Evolutionary conservation across 2,329 filamentous ascomycete species (phyloP), one percentile per base, ranked within the genome.

Genomic region (Fusarium irregulare): DNA sequence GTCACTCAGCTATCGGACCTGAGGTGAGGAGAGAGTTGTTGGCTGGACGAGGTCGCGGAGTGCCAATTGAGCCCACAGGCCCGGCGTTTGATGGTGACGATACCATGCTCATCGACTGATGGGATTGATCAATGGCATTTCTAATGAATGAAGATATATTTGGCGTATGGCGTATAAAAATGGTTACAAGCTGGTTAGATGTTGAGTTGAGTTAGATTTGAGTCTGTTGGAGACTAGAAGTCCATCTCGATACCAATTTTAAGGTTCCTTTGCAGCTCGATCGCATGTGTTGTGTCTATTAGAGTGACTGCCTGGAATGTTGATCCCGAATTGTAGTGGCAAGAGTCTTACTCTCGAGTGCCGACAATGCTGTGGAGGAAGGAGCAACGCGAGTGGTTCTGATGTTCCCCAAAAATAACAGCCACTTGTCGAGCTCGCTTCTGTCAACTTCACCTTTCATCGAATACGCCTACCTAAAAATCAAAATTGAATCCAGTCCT

Each of bases 1-100:
- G 94, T 0, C 96, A 99, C 81, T 89, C 90, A 66, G 88, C 91
- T 64, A 98, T 99, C 70, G 94, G 93, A 0, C 94, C 96, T 0
- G 96, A 98, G 78, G 93, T 98, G 27, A 86, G 96, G 73, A 89
- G 94, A 75, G 95, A 99, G 79, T 78, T 99, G 76, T 81, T 98
- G 49, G 94, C 93, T 27, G 96, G 96, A 3, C 87, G 96, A 80
- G 95, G 94, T 4, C 87, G 96, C 68, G 95, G 95, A 40, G 89
- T 95, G 8, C 79, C 80, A 1, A 77, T 90, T 23, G 91, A 93
- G 78, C 87, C 80, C 71, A 84, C 81, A 76, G 86, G 75, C 72
- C 83, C 81, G 70, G 83, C 77, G 25, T 82, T 87, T 73, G 89
- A 93, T 73, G 94, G 92, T 12, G 93, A 98, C 78, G 95, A 98